These are phyloP conservation scores for Mycena alexandri DNA, from an alignment of 768 basidiomycete species.

Conservation along the genomic window DNA sequence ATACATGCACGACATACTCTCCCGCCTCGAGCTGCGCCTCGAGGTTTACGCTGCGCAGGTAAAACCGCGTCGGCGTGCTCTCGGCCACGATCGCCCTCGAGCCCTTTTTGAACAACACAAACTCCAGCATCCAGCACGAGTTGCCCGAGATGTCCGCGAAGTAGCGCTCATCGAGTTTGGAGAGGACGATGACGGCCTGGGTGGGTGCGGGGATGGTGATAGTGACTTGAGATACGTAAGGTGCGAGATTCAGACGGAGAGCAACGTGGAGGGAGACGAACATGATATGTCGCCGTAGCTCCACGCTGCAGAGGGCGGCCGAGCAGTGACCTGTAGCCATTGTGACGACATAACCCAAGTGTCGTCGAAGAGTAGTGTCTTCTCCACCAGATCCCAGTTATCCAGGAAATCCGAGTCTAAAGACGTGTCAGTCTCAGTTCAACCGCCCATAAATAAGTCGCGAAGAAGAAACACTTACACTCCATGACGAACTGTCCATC, in stretches of 20 bases:
- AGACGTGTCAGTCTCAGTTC: neutral
- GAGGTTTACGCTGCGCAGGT: constrained; percentile 56
- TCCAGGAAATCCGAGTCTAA: constrained; percentile 57
- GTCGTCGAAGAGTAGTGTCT: constrained; percentile 61
- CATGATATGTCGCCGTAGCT: constrained; percentile 68
- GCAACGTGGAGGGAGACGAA: constrained; percentile 43
- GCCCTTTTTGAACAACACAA: constrained; percentile 63
- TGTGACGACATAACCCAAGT: constrained; percentile 62
- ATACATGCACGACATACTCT: constrained; percentile 60
- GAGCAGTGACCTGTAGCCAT: constrained; percentile 60
- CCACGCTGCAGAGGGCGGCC: constrained; percentile 63
- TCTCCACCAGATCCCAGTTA: constrained; percentile 58
- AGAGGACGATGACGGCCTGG: constrained; percentile 63
- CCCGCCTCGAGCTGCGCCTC: constrained; percentile 58
- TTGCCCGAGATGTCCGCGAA: constrained; percentile 61
- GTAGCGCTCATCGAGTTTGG: constrained; percentile 64
- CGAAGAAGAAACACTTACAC: constrained; percentile 44
- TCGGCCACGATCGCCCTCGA: constrained; percentile 53
- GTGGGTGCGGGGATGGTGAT: constrained; percentile 57
- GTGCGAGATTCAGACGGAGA: neutral
- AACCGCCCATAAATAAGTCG: neutral
- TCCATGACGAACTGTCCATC: constrained; percentile 68
- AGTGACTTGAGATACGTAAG: too few relatives aligned
- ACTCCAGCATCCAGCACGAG: constrained; percentile 63
- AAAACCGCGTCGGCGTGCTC: constrained; percentile 52